Conservation (phyloP, 2,329 filamentous ascomycete genomes). For the Stenocarpella maydis region DNA sequence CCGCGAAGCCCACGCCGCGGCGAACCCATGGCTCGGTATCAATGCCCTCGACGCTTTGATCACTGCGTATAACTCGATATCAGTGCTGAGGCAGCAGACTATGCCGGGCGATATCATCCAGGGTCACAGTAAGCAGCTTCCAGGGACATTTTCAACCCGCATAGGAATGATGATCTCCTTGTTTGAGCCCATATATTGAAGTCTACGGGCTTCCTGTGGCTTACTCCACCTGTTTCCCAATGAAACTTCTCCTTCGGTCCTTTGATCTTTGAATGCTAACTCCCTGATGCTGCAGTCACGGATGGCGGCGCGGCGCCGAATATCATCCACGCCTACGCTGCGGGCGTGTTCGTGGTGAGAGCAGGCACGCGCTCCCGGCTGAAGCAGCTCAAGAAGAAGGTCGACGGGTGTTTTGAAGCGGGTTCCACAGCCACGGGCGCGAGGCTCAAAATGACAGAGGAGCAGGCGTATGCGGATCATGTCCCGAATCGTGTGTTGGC, state of each 20-base stretch:
- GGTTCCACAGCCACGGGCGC: conserved; percentile 56
- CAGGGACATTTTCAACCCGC: no score
- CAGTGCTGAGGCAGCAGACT: conserved; percentile 64
- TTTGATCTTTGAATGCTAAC: no score
- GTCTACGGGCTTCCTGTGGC: no score
- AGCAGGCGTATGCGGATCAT: conserved; percentile 60
- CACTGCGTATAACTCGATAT: conserved; percentile 56
- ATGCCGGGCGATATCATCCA: conserved; percentile 59
- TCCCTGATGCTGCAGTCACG: conserved; percentile 43
- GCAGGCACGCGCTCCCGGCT: conserved; percentile 53
- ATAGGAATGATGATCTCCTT: no score
- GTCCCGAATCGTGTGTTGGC: conserved; percentile 61
- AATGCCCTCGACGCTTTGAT: conserved; percentile 68
- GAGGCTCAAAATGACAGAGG: conserved; percentile 50
- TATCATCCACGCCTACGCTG: conserved; percentile 61
- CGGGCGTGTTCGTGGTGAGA: conserved; percentile 54
- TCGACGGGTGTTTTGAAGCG: conserved; percentile 52
- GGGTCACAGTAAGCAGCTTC: conserved; percentile 48
- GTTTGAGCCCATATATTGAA: no score
- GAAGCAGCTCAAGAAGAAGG: conserved; percentile 49
- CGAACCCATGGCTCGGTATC: conserved; percentile 65
- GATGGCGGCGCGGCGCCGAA: conserved; percentile 63
- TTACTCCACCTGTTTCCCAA: no score
- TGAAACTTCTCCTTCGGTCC: no score
- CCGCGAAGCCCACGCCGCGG: conserved; percentile 63